Evolutionary conservation across 345 rosid species (phyloP).

Genomic region (Combretum micranthum): DNA sequence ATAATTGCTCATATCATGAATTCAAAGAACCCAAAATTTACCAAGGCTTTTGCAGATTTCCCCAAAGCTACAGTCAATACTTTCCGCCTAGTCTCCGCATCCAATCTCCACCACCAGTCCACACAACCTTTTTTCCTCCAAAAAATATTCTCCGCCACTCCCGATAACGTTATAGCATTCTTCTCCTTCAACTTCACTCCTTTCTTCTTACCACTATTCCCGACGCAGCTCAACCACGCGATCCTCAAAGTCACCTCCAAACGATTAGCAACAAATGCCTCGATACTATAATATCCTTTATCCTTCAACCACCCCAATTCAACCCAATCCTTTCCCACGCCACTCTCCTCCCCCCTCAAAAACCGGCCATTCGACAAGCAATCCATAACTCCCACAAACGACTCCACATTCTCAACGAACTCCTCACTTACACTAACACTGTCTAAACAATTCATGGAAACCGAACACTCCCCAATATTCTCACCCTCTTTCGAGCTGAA

Average conservation of each 20-base stretch:
- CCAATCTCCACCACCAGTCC: conserved; percentile 87
- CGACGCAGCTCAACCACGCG: conserved; percentile 63
- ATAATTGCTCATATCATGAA: neutral
- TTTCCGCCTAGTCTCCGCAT: conserved; percentile 37
- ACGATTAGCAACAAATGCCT: conserved; percentile 75
- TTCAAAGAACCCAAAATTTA: conserved; percentile 20
- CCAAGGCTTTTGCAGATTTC: conserved; percentile 73
- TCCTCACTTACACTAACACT: conserved; percentile 51
- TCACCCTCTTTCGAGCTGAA: conserved; percentile 70
- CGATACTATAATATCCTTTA: conserved; percentile 74
- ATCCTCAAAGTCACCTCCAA: conserved; percentile 82
- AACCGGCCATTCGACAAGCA: conserved; percentile 56
- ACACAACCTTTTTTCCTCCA: conserved; percentile 87
- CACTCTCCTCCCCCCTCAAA: conserved; percentile 68
- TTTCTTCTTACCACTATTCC: conserved; percentile 49
- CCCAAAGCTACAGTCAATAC: conserved; percentile 39
- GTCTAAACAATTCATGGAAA: conserved; percentile 48
- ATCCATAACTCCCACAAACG: conserved; percentile 67
- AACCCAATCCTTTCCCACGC: conserved; percentile 71
- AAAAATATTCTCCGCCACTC: conserved; percentile 58
- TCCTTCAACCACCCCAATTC: conserved; percentile 84
- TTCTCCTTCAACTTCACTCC: conserved; percentile 82
- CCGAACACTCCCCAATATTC: conserved; percentile 36
- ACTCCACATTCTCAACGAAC: conserved; percentile 48
- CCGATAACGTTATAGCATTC: conserved; percentile 29